phyloP scores from a whole-genome alignment of 176 grass and related monocot genomes.

The Tillandsia leiboldiana region DNA sequence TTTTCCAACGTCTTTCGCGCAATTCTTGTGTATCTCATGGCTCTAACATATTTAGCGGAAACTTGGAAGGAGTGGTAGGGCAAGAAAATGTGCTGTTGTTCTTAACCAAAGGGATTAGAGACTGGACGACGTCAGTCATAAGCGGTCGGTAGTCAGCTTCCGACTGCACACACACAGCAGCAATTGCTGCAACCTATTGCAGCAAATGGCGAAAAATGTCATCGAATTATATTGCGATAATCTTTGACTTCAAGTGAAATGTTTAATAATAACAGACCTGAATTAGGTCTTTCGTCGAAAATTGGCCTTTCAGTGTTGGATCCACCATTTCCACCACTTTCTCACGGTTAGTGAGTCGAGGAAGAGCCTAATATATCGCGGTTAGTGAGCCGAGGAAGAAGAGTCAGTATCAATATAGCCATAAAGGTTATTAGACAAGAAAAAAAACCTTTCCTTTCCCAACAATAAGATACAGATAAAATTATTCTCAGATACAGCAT shows the following conservation, averaged over 20 bases:
- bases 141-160: slow-evolving; percentile 91
- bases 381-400: neutral
- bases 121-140: slow-evolving; percentile 98
- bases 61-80: slow-evolving; percentile 43
- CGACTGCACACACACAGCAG: slow-evolving; percentile 80
- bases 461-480: too few species aligned
- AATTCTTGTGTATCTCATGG: neutral
- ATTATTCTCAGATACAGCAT: too few species aligned
- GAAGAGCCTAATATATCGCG: slow-evolving; percentile 50
- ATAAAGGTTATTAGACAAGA: neutral
- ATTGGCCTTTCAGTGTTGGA: slow-evolving; percentile 63
- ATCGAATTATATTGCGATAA: too few species aligned
- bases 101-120: slow-evolving; percentile 81
- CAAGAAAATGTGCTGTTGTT: slow-evolving; percentile 21
- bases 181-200: slow-evolving; percentile 79
- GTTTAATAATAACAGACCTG: slow-evolving; percentile 38
- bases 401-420: neutral
- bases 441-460: neutral
- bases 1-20: too few species aligned
- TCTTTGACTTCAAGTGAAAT: neutral
- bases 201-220: neutral
- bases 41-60: slow-evolving; percentile 22
- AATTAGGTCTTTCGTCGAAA: slow-evolving; percentile 69
- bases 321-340: slow-evolving; percentile 86
- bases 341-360: slow-evolving; percentile 63